These are phyloP conservation scores for Exophiala aquamarina DNA, from an alignment of 2,329 filamentous ascomycete species.

Conservation along the genomic window DNA sequence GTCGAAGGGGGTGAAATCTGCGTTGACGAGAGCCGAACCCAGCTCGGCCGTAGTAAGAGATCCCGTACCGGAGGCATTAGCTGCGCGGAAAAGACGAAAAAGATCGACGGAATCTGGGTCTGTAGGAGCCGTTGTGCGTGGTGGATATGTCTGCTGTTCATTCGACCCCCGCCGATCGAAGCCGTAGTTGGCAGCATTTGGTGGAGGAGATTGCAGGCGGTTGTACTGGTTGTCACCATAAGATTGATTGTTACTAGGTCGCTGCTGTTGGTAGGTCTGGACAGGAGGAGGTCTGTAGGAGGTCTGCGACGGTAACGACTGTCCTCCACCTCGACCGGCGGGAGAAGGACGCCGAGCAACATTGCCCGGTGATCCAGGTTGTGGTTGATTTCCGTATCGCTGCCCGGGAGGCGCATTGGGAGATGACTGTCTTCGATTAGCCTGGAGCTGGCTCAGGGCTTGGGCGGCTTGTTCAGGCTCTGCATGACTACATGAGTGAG, in stretches of 20 bases:
- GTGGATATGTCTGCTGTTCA: conserved; percentile 43
- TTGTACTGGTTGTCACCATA: conserved; percentile 21
- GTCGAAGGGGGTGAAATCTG: conserved; percentile 93
- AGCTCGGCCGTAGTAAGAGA: conserved; percentile 85
- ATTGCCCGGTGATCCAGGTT: conserved; percentile 10
- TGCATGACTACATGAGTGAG: conserved; percentile 58
- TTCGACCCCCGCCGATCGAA: conserved; percentile 41
- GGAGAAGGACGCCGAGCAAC: conserved; percentile 26
- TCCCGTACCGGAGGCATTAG: conserved; percentile 76
- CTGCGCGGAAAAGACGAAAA: conserved; percentile 81
- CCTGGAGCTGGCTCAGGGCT: conserved; percentile 36
- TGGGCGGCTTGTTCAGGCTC: conserved; percentile 65
- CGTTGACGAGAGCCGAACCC: conserved; percentile 87
- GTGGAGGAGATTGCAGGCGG: conserved; percentile 35
- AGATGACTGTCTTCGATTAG: conserved; percentile 20
- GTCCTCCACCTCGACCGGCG: conserved; percentile 10
- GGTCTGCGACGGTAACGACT: conserved; percentile 12
- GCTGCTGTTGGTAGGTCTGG: conserved; percentile 20
- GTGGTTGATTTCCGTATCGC: conserved; percentile 26
- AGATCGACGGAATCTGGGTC: conserved; percentile 60
- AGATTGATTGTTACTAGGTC: conserved; percentile 15
- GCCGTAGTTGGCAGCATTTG: conserved; percentile 49
- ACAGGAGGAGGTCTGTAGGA: conserved; percentile 17
- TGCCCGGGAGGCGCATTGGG: conserved; percentile 29
- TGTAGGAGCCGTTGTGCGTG: conserved; percentile 36